Base-by-base conservation (phyloP, 331 rosid species). In the Saraca asoca region DNA sequence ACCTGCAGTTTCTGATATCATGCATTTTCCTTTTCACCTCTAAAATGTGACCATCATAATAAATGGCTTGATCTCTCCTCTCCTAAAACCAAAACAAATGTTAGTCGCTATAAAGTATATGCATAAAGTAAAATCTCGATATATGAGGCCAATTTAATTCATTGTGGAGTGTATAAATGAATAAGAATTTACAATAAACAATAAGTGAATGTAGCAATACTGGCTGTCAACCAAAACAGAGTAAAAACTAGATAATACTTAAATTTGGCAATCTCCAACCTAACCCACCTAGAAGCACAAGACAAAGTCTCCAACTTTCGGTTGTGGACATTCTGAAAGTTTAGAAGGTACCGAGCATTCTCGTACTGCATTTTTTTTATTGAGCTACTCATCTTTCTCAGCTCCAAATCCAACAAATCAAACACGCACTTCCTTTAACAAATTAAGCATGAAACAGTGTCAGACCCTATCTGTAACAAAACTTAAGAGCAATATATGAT, bases 1-100 rank as follows among this genome's bases (percentile, higher is more conserved):
- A 90, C 81, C 97, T 80, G 76, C 97, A 90, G 42, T 97, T 97
- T 75, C 99, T 84, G 73, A 94, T 79, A 72, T 94, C 99, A 24
- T 24, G 31, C 31, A 24, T 24, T 3, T 24, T 24, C 31, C 31
- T 24, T 24, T 24, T 3, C 31, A 24, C 31, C 31, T 24, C 31
- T 24, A 24, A 1, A 24, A 24, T 24, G 3, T 24, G 31, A 24
- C 2, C 31, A 24, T 24, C 31, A 3, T 24, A 24, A 24, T 24
- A 24, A 24, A 24, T 24, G 31, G 31, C 31, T 24, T 24, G 31
- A 24, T 24, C 31, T 24, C 31, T 83, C 80, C 81, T 90, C 82
- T 93, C 97, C 96, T 90, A 10, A 0, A 42, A 24, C 31, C 31
- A 24, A 24, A 24, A 24, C 31, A 24, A 24, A 1, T 24, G 31